Evolutionary conservation across 2,329 filamentous ascomycete genomes (phyloP).

Genomic region (Fusarium siculi): DNA sequence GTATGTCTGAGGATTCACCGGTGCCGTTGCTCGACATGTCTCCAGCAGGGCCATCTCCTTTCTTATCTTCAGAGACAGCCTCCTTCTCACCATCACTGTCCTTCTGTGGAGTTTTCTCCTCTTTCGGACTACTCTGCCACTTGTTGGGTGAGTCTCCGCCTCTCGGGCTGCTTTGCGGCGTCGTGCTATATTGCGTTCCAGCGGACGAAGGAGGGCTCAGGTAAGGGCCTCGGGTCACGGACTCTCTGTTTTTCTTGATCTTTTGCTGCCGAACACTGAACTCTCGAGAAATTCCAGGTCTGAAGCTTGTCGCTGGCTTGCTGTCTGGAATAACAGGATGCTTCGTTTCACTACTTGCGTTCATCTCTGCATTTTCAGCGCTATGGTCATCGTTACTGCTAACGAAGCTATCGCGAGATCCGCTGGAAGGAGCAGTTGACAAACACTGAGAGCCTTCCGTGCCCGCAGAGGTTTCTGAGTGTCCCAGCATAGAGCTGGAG

Average conservation of each 20-base stretch:
- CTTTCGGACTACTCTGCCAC: not conserved
- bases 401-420: not conserved
- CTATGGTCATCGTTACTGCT: not conserved
- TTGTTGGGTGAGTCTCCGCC: not conserved
- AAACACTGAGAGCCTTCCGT: not conserved
- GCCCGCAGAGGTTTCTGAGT: not conserved
- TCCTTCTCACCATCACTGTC: not conserved
- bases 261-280: not conserved
- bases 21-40: not conserved
- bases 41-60: not conserved
- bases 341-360: not conserved
- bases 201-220: not conserved
- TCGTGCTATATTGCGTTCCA: not conserved
- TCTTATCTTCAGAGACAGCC: not conserved
- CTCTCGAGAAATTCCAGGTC: not conserved
- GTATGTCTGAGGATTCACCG: not conserved
- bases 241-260: not conserved
- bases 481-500: not conserved
- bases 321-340: too few relatives aligned
- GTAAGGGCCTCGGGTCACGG: not conserved
- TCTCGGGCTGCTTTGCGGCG: not conserved
- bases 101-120: not conserved
- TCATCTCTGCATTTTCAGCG: not conserved
- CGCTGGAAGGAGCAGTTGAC: not conserved
- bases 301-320: not conserved